Base-by-base conservation (phyloP, 1,284 basidiomycete species). In the Boletus chippewaensis region DNA sequence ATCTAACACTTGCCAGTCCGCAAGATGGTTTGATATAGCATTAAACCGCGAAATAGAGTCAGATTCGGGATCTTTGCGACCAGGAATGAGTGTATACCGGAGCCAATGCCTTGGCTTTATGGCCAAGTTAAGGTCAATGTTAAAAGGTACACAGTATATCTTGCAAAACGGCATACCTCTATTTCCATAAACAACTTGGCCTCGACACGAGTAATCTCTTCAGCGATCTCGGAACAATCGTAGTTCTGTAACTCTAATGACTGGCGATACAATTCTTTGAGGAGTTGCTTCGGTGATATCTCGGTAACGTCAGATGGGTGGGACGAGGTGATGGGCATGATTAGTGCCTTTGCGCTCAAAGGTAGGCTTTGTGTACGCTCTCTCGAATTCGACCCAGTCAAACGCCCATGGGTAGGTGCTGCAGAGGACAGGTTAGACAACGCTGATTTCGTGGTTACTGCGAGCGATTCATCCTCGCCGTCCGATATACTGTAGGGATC, bases 101-200 rank as follows among this genome's bases (percentile, higher is more conserved):
- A 91, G 73, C 88, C 87, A 91, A 62, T 91, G 80, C 47, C 87
- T 79, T 35, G 87, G 86, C 87, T 91, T 55, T 11, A 50, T 41
- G 38, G 49, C n/a, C 45, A 35, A 39, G 39, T 40, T 11, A 48
- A 42, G 32, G 49, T 13, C 44, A 36, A 40, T 38, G 50, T 57
- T 31, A 53, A 55, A 49, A 42, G 22, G 45, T 32, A 28, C 16
- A 18, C 43, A 34, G 18, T 16, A 50, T 31, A 43, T 41, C 31
- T 44, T 45, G 8, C 45, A 24, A 42, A 24, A 26, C 36, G 35
- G 59, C 74, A 52, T 50, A 87, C 87, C 74, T 84, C 72, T 50
- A 91, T 90, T 49, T 75, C 71, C 57, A 87, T 62, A 63, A 91
- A 90, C 43, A 80, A 65, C 51, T 72, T 72, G 41, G 75, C 75